Conservation (phyloP, 352 stramenopile species). For the Globisporangium megalacanthum region DNA sequence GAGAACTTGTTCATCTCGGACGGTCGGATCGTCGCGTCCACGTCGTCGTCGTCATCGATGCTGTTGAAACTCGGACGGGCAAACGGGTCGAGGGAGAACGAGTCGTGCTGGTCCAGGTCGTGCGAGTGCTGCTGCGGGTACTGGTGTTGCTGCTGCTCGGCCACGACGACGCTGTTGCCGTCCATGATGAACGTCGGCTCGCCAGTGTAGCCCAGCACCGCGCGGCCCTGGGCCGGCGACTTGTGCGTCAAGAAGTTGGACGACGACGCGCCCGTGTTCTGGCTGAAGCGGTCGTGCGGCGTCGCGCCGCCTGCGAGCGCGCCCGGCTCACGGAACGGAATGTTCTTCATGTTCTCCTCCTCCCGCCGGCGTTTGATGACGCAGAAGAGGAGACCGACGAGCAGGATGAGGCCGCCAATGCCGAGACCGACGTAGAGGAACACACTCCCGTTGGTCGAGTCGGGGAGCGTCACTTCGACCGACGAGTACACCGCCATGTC, state of each 20-base stretch:
- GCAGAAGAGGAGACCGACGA: slow-evolving; percentile 61
- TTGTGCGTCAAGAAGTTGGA: slow-evolving; percentile 70
- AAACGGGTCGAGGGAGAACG: slow-evolving; percentile 72
- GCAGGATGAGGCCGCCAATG: slow-evolving; percentile 59
- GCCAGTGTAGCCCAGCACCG: slow-evolving; percentile 22
- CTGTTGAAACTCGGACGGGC: slow-evolving; percentile 63
- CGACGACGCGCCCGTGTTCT: slow-evolving; percentile 49
- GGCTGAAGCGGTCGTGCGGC: slow-evolving; percentile 30
- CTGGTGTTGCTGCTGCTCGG: slow-evolving; percentile 10
- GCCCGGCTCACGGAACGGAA: slow-evolving; percentile 64
- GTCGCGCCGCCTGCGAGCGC: slow-evolving; percentile 17
- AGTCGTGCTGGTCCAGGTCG: slow-evolving; percentile 24
- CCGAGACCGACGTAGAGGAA: slow-evolving; percentile 73
- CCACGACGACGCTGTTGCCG: slow-evolving; percentile 23
- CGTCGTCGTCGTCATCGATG: slow-evolving; percentile 48
- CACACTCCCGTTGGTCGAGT: slow-evolving; percentile 34
- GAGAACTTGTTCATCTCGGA: slow-evolving; percentile 69
- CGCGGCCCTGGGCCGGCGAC: slow-evolving; percentile 30
- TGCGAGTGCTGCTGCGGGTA: slow-evolving; percentile 8
- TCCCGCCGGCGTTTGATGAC: slow-evolving; percentile 61
- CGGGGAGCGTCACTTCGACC: slow-evolving; percentile 47
- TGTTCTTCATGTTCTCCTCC: slow-evolving; percentile 58
- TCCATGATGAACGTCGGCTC: slow-evolving; percentile 35
- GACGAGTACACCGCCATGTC: slow-evolving; percentile 82
- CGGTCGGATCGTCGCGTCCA: slow-evolving; percentile 33